These are phyloP conservation scores for Crucihimalaya himalaica DNA, from an alignment of 345 rosid species.

Conservation along the genomic window DNA sequence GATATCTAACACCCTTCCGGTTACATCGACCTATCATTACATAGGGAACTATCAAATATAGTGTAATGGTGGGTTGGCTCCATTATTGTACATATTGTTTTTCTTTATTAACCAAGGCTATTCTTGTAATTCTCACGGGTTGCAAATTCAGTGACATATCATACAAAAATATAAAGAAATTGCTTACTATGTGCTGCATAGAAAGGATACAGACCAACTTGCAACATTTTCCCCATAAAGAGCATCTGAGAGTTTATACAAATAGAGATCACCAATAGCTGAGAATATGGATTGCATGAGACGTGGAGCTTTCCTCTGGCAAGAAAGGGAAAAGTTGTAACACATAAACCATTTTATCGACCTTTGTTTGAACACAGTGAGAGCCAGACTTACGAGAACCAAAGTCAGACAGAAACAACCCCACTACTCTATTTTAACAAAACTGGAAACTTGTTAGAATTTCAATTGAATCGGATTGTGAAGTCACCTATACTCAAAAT, in stretches of 20 bases:
- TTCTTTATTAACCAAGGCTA: background rate
- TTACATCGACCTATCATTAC: background rate
- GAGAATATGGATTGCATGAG: constrained; percentile 80
- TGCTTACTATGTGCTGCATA: background rate
- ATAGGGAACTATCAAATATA: background rate
- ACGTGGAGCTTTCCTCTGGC: constrained; percentile 71
- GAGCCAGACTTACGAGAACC: background rate
- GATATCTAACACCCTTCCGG: background rate
- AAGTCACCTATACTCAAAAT: background rate
- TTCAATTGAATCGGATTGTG: background rate
- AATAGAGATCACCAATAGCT: constrained; percentile 84
- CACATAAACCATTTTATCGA: background rate
- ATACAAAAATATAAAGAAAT: background rate
- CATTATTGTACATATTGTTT: background rate
- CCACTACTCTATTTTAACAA: background rate
- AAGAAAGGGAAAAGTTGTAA: constrained; percentile 2
- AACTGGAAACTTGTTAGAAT: background rate
- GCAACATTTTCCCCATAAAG: constrained; percentile 63
- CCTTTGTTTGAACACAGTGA: background rate
- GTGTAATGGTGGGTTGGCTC: background rate
- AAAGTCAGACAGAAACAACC: background rate
- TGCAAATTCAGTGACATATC: background rate
- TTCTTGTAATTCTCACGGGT: background rate
- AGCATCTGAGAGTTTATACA: constrained; percentile 63
- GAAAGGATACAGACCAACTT: constrained; percentile 87